Base-by-base conservation (phyloP, 768 basidiomycete species). In the Flagelloscypha sp. region DNA sequence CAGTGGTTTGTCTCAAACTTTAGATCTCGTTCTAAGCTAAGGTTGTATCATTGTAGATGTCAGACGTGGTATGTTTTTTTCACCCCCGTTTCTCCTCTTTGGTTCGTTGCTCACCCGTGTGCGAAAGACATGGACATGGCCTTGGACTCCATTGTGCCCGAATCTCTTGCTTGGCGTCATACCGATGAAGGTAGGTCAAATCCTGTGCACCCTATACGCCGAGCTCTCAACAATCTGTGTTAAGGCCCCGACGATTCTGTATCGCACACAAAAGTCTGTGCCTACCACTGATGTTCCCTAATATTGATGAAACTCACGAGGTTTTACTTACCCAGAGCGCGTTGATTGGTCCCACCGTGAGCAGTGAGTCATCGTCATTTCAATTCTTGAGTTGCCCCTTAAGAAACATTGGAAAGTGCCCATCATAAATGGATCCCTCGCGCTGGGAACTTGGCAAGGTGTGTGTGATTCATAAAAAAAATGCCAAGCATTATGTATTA, bases 381-480 rank as follows among this genome's bases (percentile, higher is more conserved):
- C n/a, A n/a, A n/a, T n/a, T n/a, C n/a, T n/a, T n/a, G n/a, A n/a
- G n/a, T n/a, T n/a, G n/a, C n/a, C n/a, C n/a, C n/a, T n/a, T n/a
- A n/a, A n/a, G n/a, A n/a, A n/a, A n/a, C n/a, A n/a, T n/a, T n/a
- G 57, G n/a, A n/a, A n/a, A n/a, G n/a, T 97, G 25, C 92, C 92
- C 3, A 87, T 97, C 46, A 83, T 84, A 2, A 70, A 82, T 39
- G 86, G 76, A 5, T 61, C 66, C 30, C 61, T 94, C 45, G 85
- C 81, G 43, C 61, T 95, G 33, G 92, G 92, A 8, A 92, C 86
- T 16, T 95, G 92, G 92, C 92, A 95, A 71, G 90, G 87, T 74
- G 23, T 32, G 56, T 48, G 16, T n/a, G 15, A 28, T n/a, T n/a
- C n/a, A n/a, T n/a, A n/a, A n/a, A n/a, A n/a, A n/a, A n/a, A n/a